A percentile compares a stretch with the other conserved stretches of the same genome.
phyloP scores from a whole-genome alignment of 164 flowering plant genomes.

The Tinospora cordifolia region DNA sequence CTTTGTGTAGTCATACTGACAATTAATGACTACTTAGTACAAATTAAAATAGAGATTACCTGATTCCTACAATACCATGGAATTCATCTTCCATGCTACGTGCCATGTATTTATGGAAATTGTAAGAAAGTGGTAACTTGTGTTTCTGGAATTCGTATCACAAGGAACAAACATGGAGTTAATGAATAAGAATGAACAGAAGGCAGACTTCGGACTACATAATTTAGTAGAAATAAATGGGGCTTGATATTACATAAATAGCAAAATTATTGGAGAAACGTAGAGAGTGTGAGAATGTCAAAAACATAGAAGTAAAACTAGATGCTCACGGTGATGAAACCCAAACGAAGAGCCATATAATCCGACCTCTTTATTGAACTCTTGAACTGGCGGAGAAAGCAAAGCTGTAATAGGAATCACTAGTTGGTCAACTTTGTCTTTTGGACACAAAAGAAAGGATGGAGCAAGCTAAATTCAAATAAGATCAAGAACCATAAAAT shows the following conservation, averaged over 20 bases:
- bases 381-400: slow-evolving; percentile 76
- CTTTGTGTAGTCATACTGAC: background rate
- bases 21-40: background rate
- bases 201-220: background rate
- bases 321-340: slow-evolving; percentile 77
- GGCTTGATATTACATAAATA: too few species aligned
- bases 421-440: background rate
- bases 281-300: too few species aligned
- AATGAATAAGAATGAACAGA: slow-evolving; percentile 2
- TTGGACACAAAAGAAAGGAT: background rate
- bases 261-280: too few species aligned
- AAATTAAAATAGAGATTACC: slow-evolving; percentile 34
- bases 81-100: slow-evolving; percentile 98
- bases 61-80: slow-evolving; percentile 81
- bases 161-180: slow-evolving; percentile 3
- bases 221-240: too few species aligned
- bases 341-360: slow-evolving; percentile 74
- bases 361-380: slow-evolving; percentile 66
- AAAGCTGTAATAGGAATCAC: slow-evolving; percentile 55
- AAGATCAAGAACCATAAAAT: background rate
- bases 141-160: slow-evolving; percentile 54
- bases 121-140: slow-evolving; percentile 67
- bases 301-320: slow-evolving; percentile 1
- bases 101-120: slow-evolving; percentile 86
- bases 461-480: background rate